These are phyloP conservation scores for Knoxdaviesia capensis DNA, from an alignment of 2,329 filamentous ascomycete genomes.

Conservation along the genomic window DNA sequence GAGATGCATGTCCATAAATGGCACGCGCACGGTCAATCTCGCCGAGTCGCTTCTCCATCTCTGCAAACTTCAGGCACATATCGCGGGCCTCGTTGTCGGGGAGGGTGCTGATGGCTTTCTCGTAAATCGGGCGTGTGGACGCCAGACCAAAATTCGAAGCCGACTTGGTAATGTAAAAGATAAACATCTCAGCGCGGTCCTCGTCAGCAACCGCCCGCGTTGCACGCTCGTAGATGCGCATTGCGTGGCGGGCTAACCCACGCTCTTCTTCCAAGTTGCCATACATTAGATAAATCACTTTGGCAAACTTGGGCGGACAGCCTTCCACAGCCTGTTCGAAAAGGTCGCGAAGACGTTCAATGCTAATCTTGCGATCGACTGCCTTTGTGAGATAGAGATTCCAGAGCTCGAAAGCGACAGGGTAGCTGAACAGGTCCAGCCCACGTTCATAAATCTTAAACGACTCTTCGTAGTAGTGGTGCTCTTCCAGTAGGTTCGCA, in stretches of 20 bases:
- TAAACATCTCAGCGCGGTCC: conserved; percentile 92
- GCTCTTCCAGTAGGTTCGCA: conserved; percentile 82
- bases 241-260: conserved; percentile 83
- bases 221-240: conserved; percentile 96
- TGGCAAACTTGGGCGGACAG: conserved; percentile 88
- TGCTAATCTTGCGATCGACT: conserved; percentile 85
- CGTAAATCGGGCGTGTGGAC: conserved; percentile 88
- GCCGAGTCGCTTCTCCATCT: conserved; percentile 81
- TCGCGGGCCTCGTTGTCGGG: conserved; percentile 85
- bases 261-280: conserved; percentile 92
- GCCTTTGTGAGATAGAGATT: conserved; percentile 96
- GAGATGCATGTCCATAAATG: conserved; percentile 89
- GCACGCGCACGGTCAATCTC: conserved; percentile 89
- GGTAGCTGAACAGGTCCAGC: conserved; percentile 94
- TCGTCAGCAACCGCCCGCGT: conserved; percentile 89
- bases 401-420: conserved; percentile 96
- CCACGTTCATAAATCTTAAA: conserved; percentile 97
- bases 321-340: conserved; percentile 95
- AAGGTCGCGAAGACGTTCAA: conserved; percentile 80
- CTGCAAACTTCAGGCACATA: conserved; percentile 97
- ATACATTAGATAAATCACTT: conserved; percentile 94
- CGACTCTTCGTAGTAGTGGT: conserved; percentile 88
- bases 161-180: conserved; percentile 98
- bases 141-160: conserved; percentile 95
- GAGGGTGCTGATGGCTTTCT: conserved; percentile 81